Base-by-base conservation (phyloP, 140 eudicot genomes). In the Erigeron philadelphicus region DNA sequence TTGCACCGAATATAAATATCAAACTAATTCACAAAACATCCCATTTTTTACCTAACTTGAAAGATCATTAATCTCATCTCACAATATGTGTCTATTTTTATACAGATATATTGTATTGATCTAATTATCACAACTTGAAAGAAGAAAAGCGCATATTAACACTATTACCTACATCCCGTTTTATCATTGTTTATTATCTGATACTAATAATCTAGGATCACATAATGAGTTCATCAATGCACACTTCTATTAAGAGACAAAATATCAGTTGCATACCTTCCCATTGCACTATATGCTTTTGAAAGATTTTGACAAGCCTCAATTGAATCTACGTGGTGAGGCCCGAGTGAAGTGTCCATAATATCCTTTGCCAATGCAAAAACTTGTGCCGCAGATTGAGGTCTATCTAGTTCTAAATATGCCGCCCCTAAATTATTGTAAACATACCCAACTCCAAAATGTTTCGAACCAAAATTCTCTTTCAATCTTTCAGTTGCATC, bases 301-400 rank as follows among this genome's bases (percentile, higher is more conserved):
- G 99, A 85, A 64, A 94, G 95, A 81, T 89, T 87, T 76, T 94
- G 99, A 69, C 87, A 81, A 9, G 99, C 88, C 65, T 82, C 95
- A 55, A 87, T 85, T 3, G 99, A 73, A 50, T 94, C 99, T n/a
- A 71, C 79, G 64, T 94, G 99, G 79, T 85, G 80, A 31, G 95
- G 97, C 38, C 95, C 99, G 65, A 87, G 95, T 5, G 97, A 81
- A 12, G 76, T 84, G 68, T 94, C 95, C 99, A 94, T 83, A 64
- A 94, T 87, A 61, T 94, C 95, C 84, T 89, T 87, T 10, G 99
- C 95, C 73, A 80, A 56, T 23, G 95, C 95, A 84, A 94, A 94
- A 63, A 83, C 89, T 82, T 94, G 95, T 8, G 95, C 97, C 18
- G 97, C 95, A 9, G 97, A 89, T 64, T 94, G 89, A 35, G 91